Conservation (phyloP, 345 rosid genomes). For the Gossypium thurberi region DNA sequence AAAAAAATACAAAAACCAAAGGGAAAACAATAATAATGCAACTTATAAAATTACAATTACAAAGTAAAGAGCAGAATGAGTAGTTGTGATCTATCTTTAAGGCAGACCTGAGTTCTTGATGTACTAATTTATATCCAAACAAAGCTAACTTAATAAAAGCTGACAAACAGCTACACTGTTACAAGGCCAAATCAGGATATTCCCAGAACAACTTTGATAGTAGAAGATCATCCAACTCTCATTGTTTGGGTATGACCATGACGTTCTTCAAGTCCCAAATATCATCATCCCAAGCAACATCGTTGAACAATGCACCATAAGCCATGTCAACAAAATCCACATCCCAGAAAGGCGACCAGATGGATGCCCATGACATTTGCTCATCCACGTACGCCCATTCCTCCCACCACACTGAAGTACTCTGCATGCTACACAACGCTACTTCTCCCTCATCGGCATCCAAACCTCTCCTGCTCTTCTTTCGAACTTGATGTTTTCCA, state of each 20-base stretch:
- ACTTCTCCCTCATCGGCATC: conserved; percentile 10
- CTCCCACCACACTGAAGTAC: conserved; percentile 12
- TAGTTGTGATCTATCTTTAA: too few relatives aligned
- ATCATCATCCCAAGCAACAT: conserved; percentile 61
- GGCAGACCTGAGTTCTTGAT: not conserved
- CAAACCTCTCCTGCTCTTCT: conserved; percentile 15
- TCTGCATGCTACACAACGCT: not conserved
- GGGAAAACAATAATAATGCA: too few relatives aligned
- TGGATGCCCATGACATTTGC: conserved; percentile 52
- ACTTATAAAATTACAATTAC: not conserved
- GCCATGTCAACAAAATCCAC: conserved; percentile 43
- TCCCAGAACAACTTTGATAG: not conserved
- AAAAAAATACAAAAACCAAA: too few relatives aligned
- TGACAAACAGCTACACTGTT: too few relatives aligned
- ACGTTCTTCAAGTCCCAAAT: conserved; percentile 56
- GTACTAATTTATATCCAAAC: not conserved
- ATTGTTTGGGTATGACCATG: conserved; percentile 22
- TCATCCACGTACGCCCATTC: conserved; percentile 29
- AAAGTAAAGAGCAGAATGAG: not conserved
- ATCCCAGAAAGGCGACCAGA: conserved; percentile 59
- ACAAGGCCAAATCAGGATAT: too few relatives aligned
- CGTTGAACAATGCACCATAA: conserved; percentile 32
- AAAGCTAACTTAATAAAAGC: not conserved
- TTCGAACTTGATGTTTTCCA: conserved; percentile 13
- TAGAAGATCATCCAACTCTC: not conserved